phyloP scores from a whole-genome alignment of 768 basidiomycete genomes.

The Mycena rebaudengoi region DNA sequence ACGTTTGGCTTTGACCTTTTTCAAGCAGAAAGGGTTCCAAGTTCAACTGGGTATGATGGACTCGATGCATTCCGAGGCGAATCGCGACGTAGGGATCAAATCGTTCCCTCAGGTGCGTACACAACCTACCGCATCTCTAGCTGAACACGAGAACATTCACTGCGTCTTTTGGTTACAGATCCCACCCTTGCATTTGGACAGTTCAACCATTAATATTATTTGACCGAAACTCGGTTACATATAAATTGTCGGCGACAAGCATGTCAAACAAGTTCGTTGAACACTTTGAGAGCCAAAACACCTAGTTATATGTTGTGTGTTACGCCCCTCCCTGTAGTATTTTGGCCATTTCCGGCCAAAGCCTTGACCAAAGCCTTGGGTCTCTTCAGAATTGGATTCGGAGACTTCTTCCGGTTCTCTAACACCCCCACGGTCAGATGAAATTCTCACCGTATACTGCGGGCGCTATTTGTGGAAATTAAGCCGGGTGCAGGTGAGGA shows the following conservation, averaged over 20 bases:
- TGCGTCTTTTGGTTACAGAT: constrained; percentile 7
- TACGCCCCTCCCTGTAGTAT: too few relatives aligned
- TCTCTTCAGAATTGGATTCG: too few relatives aligned
- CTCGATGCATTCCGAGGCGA: constrained; percentile 5
- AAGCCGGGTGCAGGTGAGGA: too few relatives aligned
- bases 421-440: too few relatives aligned
- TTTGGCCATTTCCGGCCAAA: too few relatives aligned
- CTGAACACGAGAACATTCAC: constrained; percentile 7
- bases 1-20: constrained; percentile 3
- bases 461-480: too few relatives aligned
- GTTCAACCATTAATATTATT: neutral
- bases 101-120: constrained; percentile 7
- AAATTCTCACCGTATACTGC: too few relatives aligned
- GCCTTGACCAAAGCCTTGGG: too few relatives aligned
- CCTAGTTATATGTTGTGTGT: neutral
- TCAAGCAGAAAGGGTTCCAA: constrained; percentile 7
- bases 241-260: constrained; percentile 1
- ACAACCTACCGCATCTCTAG: constrained; percentile 6
- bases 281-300: constrained; percentile 3
- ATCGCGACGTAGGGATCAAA: constrained; percentile 11
- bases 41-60: constrained; percentile 6
- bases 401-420: too few relatives aligned
- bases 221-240: constrained; percentile 8
- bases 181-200: constrained; percentile 1
- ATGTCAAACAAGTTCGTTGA: constrained; percentile 1